Percentiles rank a stretch among this genome's conserved stretches.
Evolutionary conservation across 352 stramenopile species (phyloP).

Genomic region (Globisporangium apiculatum): DNA sequence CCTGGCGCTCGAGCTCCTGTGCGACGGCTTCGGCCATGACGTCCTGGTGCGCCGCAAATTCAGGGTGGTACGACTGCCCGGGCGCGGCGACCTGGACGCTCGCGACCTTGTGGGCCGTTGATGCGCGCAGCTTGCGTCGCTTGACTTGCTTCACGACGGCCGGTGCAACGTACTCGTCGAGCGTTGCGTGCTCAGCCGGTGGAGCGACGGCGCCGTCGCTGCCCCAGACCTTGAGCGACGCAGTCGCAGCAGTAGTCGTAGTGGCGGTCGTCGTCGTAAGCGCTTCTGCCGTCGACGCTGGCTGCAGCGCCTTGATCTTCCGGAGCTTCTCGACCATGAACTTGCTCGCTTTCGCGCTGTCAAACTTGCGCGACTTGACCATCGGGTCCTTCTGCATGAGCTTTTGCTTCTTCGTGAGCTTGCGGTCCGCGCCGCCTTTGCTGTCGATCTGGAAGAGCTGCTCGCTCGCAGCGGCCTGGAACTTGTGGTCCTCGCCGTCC

Average conservation of each 20-base stretch:
- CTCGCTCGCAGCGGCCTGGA: conserved; percentile 58
- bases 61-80: conserved; percentile 82
- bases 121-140: conserved; percentile 39
- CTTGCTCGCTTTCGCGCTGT: conserved; percentile 53
- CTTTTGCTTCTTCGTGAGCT: conserved; percentile 70
- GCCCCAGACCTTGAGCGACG: conserved; percentile 29
- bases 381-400: conserved; percentile 60
- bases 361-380: conserved; percentile 68
- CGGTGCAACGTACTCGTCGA: conserved; percentile 61
- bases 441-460: conserved; percentile 82
- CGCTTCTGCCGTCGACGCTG: conserved; percentile 9
- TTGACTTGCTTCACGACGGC: conserved; percentile 53
- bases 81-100: conserved; percentile 66
- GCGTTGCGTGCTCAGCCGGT: conserved; percentile 22
- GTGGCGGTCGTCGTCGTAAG: conserved; percentile 10
- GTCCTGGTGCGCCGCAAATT: conserved; percentile 78
- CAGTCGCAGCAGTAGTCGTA: not conserved
- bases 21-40: conserved; percentile 66
- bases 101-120: conserved; percentile 63
- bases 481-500: conserved; percentile 70
- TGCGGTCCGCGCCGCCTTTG: conserved; percentile 31
- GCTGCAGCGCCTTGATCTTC: conserved; percentile 34
- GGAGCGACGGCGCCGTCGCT: conserved; percentile 32
- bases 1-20: conserved; percentile 58
- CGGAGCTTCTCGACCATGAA: conserved; percentile 44